Evolutionary conservation across 2,329 filamentous ascomycete species (phyloP).

Genomic region (Aspergillus quadrilineatus): DNA sequence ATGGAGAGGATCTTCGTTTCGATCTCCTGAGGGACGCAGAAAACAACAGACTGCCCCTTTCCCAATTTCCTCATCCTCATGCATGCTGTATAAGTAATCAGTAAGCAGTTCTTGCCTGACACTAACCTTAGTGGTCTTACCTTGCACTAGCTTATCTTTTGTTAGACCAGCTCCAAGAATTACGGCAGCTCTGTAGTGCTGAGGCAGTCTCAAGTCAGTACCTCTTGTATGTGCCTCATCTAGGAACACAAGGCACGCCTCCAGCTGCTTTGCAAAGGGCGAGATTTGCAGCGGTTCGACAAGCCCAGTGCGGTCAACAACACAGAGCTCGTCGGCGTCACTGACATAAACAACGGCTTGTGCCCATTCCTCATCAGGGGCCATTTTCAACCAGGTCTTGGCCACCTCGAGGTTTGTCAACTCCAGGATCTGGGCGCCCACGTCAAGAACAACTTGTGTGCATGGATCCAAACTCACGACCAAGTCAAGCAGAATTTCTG

Average conservation of each 20-base stretch:
- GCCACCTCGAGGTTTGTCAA: slow-evolving; percentile 58
- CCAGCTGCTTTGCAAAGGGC: slow-evolving; percentile 56
- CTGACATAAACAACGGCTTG: slow-evolving; percentile 59
- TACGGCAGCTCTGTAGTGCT: slow-evolving; percentile 61
- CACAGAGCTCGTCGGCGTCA: slow-evolving; percentile 29
- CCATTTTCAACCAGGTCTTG: slow-evolving; percentile 50
- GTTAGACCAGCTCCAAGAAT: slow-evolving; percentile 65
- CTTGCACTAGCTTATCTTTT: slow-evolving; percentile 69
- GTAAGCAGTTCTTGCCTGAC: not conserved
- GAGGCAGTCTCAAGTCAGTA: slow-evolving; percentile 64
- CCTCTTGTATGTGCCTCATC: slow-evolving; percentile 66
- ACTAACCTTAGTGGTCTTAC: slow-evolving; percentile 38
- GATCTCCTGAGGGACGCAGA: slow-evolving; percentile 62
- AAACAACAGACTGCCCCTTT: slow-evolving; percentile 63
- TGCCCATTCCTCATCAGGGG: slow-evolving; percentile 17
- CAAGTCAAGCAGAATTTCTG: slow-evolving; percentile 41
- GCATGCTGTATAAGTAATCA: slow-evolving; percentile 49
- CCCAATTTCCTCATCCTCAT: slow-evolving; percentile 72
- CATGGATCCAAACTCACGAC: slow-evolving; percentile 42
- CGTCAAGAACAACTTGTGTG: slow-evolving; percentile 65
- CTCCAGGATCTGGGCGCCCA: slow-evolving; percentile 71
- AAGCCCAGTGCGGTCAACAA: slow-evolving; percentile 29
- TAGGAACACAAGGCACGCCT: slow-evolving; percentile 64
- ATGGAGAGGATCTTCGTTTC: slow-evolving; percentile 49
- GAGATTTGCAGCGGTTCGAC: slow-evolving; percentile 54